These are phyloP conservation scores for Blastocystis sp. DNA, from an alignment of 352 stramenopile species.

Conservation along the genomic window DNA sequence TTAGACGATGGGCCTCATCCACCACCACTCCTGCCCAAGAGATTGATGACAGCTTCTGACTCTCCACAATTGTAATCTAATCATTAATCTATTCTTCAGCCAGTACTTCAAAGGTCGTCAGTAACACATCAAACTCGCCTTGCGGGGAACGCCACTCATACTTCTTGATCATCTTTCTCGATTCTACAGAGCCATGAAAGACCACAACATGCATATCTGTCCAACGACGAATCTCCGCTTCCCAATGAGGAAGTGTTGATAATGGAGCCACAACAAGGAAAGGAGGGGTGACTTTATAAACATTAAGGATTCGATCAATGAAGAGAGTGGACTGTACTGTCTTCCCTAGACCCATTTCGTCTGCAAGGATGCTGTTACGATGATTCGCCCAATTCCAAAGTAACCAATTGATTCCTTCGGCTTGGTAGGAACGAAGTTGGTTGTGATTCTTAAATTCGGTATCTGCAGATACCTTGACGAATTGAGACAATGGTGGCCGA, in stretches of 20 bases:
- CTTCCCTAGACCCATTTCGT: slow-evolving; percentile 89
- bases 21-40: slow-evolving; percentile 95
- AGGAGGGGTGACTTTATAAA: slow-evolving; percentile 86
- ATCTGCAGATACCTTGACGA: slow-evolving; percentile 70
- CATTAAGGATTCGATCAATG: slow-evolving; percentile 87
- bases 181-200: slow-evolving; percentile 91
- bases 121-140: slow-evolving; percentile 90
- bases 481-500: slow-evolving; percentile 70
- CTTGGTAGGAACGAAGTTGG: slow-evolving; percentile 92
- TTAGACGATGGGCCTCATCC: slow-evolving; percentile 97
- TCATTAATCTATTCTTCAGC: slow-evolving; percentile 80
- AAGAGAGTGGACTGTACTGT: slow-evolving; percentile 87
- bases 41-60: slow-evolving; percentile 82
- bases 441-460: slow-evolving; percentile 76
- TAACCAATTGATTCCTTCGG: slow-evolving; percentile 98
- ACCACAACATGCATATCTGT: slow-evolving; percentile 85
- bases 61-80: slow-evolving; percentile 85
- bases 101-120: slow-evolving; percentile 80
- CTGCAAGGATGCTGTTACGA: slow-evolving; percentile 88
- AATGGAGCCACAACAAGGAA: slow-evolving; percentile 97
- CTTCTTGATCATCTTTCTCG: slow-evolving; percentile 86
- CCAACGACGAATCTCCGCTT: slow-evolving; percentile 85
- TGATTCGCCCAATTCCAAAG: slow-evolving; percentile 95
- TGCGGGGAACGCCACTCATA: slow-evolving; percentile 89
- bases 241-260: slow-evolving; percentile 94